Base-by-base conservation (phyloP, 805 yeast species). In the Candida nitratophila region DNA sequence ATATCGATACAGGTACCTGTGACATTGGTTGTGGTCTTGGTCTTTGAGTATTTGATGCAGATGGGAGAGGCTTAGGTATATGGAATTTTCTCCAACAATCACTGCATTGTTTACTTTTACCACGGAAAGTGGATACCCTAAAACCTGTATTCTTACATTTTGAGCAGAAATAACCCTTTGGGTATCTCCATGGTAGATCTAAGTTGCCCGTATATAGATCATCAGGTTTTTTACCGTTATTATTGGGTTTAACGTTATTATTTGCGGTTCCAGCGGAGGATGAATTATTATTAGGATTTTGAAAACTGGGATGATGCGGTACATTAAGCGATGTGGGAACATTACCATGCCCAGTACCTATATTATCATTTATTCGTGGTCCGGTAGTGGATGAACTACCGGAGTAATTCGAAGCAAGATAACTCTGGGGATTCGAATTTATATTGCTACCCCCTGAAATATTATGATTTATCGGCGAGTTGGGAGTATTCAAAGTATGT, bases 81-180 rank as follows among this genome's bases (percentile, higher is more conserved):
- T 81, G 81, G 58, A 81, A 86, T 40, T 59, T 54, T 21, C 70
- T 73, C 81, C 86, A 87, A 60, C 96, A 87, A 37, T 72, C 71
- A 51, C 77, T 74, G 57, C 96, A 87, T 6, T 78, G 65, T 40
- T 64, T 68, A n/a, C 83, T 85, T 51, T 78, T 80, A 55, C 76
- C 80, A 19, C 9, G 24, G 17, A 34, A 34, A 8, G 7, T 34
- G 3, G 37, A 34, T 21, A 63, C 37, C 54, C 75, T 72, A 56
- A 68, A 70, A 2, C 95, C 95, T 0, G 90, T 83, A 56, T 87
- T 87, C 44, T 71, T 67, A 64, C 96, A 87, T 54, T 81, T 83
- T 9, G 66, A 61, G 56, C 96, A 87, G 45, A 66, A 64, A 55
- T 66, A 82, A 3, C 78, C 71, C 2, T 50, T 59, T 0, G 95